These are phyloP conservation scores for Acmispon strigosus DNA, from an alignment of 306 rosid genomes.

Conservation along the genomic window DNA sequence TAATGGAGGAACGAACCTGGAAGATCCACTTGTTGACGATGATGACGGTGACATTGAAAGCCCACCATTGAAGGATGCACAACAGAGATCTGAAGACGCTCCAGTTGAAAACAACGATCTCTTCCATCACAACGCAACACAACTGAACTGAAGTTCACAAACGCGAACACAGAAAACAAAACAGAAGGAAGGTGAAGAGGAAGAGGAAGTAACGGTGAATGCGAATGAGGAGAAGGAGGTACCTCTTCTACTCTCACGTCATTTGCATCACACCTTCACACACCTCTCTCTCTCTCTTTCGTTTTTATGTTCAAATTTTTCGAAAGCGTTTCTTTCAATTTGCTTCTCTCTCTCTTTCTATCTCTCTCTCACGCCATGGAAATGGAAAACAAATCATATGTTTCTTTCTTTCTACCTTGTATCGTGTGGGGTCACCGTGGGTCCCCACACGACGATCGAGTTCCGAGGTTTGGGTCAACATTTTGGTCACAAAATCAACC, in stretches of 20 bases:
- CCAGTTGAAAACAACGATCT: conserved; percentile 59
- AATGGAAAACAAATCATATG: conserved; percentile 10
- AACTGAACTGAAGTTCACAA: too few species aligned
- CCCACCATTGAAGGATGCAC: conserved; percentile 94
- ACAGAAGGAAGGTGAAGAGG: neutral
- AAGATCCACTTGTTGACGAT: conserved; percentile 99
- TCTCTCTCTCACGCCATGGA: conserved; percentile 28
- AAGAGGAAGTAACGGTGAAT: conserved; percentile 6
- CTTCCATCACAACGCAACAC: conserved; percentile 50
- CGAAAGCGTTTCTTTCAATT: conserved; percentile 29
- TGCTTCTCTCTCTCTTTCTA: neutral
- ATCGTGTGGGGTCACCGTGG: neutral
- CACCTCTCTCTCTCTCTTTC: neutral
- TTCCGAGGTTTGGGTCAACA: conserved; percentile 29
- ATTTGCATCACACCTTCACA: conserved; percentile 5
- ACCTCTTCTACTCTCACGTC: conserved; percentile 25
- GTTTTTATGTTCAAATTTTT: neutral
- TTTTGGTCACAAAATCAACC: neutral
- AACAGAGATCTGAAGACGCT: conserved; percentile 72
- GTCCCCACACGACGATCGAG: neutral
- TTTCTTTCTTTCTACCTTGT: neutral
- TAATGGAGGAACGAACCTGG: conserved; percentile 71
- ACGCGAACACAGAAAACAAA: too few species aligned
- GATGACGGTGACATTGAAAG: conserved; percentile 84
- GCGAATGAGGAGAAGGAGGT: neutral